Percentiles rank a stretch among this genome's conserved stretches.
Evolutionary conservation across 345 rosid genomes (phyloP).

Genomic region (Populus deltoides): DNA sequence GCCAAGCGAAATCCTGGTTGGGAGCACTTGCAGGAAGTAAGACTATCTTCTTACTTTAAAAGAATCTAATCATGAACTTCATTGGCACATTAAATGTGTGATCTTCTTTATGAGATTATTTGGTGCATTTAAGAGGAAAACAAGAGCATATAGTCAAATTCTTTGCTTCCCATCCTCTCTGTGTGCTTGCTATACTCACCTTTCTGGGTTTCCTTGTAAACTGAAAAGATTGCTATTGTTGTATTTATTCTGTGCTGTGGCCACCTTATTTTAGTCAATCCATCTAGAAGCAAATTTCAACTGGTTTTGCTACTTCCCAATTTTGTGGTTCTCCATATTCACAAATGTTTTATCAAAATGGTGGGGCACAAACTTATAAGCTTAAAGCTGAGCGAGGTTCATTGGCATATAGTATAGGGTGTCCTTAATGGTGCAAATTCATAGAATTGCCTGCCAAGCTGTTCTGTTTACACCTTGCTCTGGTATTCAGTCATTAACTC

Average conservation of each 20-base stretch:
- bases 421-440: background rate
- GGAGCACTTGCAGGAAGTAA: constrained; percentile 91
- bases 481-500: background rate
- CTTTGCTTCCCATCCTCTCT: background rate
- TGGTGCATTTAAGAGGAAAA: background rate
- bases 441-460: background rate
- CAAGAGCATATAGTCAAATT: background rate
- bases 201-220: background rate
- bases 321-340: background rate
- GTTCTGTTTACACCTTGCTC: background rate
- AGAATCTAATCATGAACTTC: background rate
- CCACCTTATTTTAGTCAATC: background rate
- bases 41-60: constrained; percentile 13
- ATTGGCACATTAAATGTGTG: background rate
- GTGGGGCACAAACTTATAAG: background rate
- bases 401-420: background rate
- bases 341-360: background rate
- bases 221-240: background rate
- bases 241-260: background rate
- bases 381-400: background rate
- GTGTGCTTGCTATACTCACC: background rate
- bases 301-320: background rate
- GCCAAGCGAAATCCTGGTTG: constrained; percentile 85
- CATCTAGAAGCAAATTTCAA: background rate
- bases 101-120: background rate